These are phyloP conservation scores for Volvox africanus DNA, from an alignment of 139 green algal species.

Conservation along the genomic window DNA sequence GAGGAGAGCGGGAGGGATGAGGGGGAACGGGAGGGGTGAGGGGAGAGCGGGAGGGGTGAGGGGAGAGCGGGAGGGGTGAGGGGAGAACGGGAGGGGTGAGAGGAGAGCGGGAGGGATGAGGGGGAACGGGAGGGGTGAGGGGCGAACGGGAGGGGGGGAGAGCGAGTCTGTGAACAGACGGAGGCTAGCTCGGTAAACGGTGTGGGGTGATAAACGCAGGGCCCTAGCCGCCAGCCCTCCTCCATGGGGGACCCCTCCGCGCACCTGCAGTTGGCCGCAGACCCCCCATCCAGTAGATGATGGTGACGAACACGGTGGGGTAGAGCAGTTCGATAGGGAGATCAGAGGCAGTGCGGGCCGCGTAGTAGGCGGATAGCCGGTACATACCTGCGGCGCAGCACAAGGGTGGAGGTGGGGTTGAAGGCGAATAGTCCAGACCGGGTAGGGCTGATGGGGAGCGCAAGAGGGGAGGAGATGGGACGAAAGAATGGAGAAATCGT, in stretches of 20 bases:
- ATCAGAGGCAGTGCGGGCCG: constrained; percentile 75
- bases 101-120: no score
- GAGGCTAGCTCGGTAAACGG: background rate
- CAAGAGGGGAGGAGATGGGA: background rate
- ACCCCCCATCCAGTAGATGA: constrained; percentile 73
- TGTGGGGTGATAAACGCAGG: background rate
- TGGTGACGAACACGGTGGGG: constrained; percentile 61
- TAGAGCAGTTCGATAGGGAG: constrained; percentile 82
- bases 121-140: background rate
- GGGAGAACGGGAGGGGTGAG: background rate
- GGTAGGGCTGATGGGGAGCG: background rate
- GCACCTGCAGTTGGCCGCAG: constrained; percentile 48
- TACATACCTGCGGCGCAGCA: constrained; percentile 4
- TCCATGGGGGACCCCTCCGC: background rate
- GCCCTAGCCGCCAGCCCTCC: background rate
- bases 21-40: background rate
- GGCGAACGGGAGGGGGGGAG: background rate
- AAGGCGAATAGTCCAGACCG: background rate
- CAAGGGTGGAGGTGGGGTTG: background rate
- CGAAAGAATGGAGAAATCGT: background rate
- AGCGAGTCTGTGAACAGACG: background rate
- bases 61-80: no score
- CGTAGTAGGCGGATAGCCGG: constrained; percentile 86
- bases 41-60: background rate
- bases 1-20: background rate